Evolutionary conservation across 176 grass and related monocot species (phyloP).

Genomic region (Chloris gayana): DNA sequence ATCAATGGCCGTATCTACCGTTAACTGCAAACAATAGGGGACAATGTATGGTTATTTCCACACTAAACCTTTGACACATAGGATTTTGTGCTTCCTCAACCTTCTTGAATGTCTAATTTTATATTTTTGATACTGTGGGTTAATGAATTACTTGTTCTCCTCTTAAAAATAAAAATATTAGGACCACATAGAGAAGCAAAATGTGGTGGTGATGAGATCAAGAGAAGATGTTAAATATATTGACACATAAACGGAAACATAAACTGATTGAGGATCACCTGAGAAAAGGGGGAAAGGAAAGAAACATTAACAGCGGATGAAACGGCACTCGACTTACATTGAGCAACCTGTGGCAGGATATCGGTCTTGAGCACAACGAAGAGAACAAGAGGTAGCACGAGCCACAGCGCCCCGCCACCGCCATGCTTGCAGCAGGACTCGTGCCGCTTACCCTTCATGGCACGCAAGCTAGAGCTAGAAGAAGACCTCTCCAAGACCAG

Average conservation of each 20-base stretch:
- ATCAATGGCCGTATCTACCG: too few species aligned
- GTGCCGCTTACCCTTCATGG: slow-evolving; percentile 33
- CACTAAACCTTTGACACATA: background rate
- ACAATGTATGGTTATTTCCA: background rate
- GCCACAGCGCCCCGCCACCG: background rate
- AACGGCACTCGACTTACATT: slow-evolving; percentile 2
- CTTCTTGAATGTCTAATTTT: background rate
- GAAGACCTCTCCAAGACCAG: background rate
- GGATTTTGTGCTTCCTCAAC: background rate
- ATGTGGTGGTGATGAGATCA: background rate
- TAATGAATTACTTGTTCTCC: background rate
- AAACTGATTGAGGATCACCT: background rate
- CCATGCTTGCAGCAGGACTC: slow-evolving; percentile 18
- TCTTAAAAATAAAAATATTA: background rate
- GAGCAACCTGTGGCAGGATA: slow-evolving; percentile 21
- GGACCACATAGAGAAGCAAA: background rate
- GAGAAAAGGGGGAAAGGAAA: background rate
- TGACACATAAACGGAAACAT: background rate
- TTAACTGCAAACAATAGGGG: too few species aligned
- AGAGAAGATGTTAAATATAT: background rate
- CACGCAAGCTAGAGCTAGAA: background rate
- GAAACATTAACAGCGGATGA: background rate
- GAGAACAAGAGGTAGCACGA: slow-evolving; percentile 37
- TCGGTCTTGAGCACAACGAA: slow-evolving; percentile 32
- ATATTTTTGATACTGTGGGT: background rate